Evolutionary conservation across 2,329 filamentous ascomycete species (phyloP), one percentile per base, ranked within the genome.

Genomic region (Ascomycota sp.): DNA sequence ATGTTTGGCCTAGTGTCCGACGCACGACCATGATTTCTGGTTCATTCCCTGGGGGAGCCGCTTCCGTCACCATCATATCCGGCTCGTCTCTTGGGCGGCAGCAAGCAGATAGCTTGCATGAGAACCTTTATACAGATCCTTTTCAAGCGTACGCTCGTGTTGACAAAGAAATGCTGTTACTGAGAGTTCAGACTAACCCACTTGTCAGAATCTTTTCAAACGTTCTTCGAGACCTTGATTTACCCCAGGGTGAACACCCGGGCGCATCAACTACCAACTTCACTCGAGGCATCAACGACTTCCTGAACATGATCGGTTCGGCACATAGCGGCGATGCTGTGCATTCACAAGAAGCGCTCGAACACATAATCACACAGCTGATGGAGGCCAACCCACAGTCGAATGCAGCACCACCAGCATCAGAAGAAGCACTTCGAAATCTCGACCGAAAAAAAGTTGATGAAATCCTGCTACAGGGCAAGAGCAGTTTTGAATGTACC

Each of bases 271-370:
- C 40, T 8, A 36, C 41, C 13, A 39, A 34, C 13, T 43, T 52
- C 25, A 40, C 42, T 17, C 36, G 43, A 30, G 55, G 55, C 21
- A 44, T 73, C 4, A 59, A 61, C 22, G 59, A 65, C n/a, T 51
- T 75, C 5, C 49, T 75, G 12, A 54, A 47, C 49, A 23, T 75
- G 17, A 49, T 73, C 24, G 62, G 61, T 31, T 63, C 65, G 10
- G 53, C 52, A n/a, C 56, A 60, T 33, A 61, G 55, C 7, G 80
- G 83, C 13, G 86, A 95, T 49, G 80, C 75, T 7, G 86, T 93
- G 1, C 91, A 86, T 48, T 77, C 78, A 0, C 81, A 95, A 51
- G 83, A 93, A 53, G 85, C 79, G 3, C 59, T 95, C 21, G 86
- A 98, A 47, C 70, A 77, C 22, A 80, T 95, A 38, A 77, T 98